These are phyloP conservation scores for Diutina ranongensis DNA, from an alignment of 1,139 yeast species.

Conservation along the genomic window DNA sequence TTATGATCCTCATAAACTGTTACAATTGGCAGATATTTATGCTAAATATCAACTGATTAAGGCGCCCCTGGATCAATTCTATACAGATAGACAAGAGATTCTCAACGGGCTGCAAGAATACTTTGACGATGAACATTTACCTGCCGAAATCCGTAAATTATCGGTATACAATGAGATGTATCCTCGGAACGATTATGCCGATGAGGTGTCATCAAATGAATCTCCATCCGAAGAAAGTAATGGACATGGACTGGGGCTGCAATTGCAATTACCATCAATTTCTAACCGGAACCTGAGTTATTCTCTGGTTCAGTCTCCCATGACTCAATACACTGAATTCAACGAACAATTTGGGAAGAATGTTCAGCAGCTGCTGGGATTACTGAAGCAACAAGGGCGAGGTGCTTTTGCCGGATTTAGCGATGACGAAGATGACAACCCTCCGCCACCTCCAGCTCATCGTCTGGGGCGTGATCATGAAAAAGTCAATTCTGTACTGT, in stretches of 20 bases:
- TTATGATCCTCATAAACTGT: conserved; percentile 18
- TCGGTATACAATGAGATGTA: conserved; percentile 30
- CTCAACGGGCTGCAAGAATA: conserved; percentile 28
- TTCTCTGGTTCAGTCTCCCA: conserved; percentile 35
- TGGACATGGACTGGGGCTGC: conserved; percentile 10
- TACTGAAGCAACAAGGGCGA: conserved; percentile 5
- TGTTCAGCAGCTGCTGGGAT: conserved; percentile 10
- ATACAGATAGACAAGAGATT: conserved; percentile 18
- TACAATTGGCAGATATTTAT: conserved; percentile 34
- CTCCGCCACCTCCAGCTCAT: conserved; percentile 18
- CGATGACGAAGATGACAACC: conserved; percentile 13
- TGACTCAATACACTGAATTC: conserved; percentile 44
- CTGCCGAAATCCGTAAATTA: conserved; percentile 20
- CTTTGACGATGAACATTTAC: conserved; percentile 25
- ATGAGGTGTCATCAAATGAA: conserved; percentile 9
- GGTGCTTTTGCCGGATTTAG: conserved; percentile 9
- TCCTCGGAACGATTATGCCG: conserved; percentile 17
- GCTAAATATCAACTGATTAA: conserved; percentile 32
- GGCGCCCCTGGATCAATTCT: conserved; percentile 32
- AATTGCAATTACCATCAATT: conserved; percentile 7
- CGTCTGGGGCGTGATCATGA: conserved; percentile 9
- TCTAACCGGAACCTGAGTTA: conserved; percentile 24
- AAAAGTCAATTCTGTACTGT: conserved; percentile 11
- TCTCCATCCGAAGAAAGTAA: conserved; percentile 13
- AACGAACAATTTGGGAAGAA: conserved; percentile 30